These are phyloP conservation scores for Orobanche coerulescens DNA, from an alignment of 257 asterid species.

Conservation along the genomic window DNA sequence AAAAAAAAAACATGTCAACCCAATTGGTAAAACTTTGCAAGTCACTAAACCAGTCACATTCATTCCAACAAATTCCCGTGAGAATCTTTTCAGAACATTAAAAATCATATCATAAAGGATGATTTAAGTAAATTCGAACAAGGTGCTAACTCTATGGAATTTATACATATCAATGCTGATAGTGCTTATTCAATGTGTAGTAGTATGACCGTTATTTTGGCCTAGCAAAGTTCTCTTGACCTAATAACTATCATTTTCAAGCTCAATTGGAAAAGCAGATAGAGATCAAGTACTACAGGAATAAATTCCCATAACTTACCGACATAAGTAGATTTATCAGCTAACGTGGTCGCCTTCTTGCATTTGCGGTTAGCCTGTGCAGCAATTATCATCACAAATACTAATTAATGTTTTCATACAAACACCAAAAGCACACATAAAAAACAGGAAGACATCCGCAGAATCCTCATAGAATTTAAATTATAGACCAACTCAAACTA, in stretches of 20 bases:
- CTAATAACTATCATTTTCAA: background rate
- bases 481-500: background rate
- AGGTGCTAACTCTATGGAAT: background rate
- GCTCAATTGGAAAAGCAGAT: background rate
- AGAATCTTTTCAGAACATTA: background rate
- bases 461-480: background rate
- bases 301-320: slow-evolving; percentile 26
- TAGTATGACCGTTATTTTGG: background rate
- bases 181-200: background rate
- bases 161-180: background rate
- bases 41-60: slow-evolving; percentile 1
- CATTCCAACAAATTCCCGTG: background rate
- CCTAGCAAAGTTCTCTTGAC: background rate
- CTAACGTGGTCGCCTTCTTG: slow-evolving; percentile 16
- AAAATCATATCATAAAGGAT: background rate
- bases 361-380: slow-evolving; percentile 27
- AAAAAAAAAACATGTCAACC: slow-evolving; percentile 2
- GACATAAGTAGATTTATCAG: slow-evolving; percentile 14
- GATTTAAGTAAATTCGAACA: background rate
- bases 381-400: slow-evolving; percentile 14
- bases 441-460: background rate
- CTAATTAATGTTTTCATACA: slow-evolving; percentile 6
- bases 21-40: slow-evolving; percentile 13
- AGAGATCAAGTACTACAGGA: background rate
- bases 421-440: slow-evolving; percentile 11